Evolutionary conservation across 2,329 filamentous ascomycete genomes (phyloP).

Genomic region (Myriosclerotinia curreyana): DNA sequence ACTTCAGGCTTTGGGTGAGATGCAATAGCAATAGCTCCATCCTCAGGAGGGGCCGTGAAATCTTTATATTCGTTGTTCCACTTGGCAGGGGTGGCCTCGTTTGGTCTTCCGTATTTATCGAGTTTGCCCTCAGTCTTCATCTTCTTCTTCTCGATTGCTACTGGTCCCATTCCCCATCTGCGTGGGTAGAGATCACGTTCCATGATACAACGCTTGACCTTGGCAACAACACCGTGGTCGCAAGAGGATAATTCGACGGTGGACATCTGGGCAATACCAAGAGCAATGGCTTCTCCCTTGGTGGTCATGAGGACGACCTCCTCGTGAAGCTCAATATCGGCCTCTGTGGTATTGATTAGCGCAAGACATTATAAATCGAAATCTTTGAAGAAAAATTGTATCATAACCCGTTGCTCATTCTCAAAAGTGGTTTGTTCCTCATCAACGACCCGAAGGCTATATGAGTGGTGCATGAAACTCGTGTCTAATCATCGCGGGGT

Average conservation of each 20-base stretch:
- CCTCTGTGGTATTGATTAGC: conserved; percentile 54
- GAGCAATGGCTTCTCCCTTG: conserved; percentile 96
- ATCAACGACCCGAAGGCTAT: conserved; percentile 84
- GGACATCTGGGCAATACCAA: conserved; percentile 96
- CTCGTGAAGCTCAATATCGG: conserved; percentile 88
- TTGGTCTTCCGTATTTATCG: conserved; percentile 92
- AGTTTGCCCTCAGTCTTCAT: conserved; percentile 97
- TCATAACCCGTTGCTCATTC: conserved; percentile 10
- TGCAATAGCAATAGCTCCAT: conserved; percentile 39
- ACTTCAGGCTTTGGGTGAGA: conserved; percentile 43
- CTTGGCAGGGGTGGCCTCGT: conserved; percentile 88
- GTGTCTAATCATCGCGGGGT: conserved; percentile 83
- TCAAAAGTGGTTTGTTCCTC: conserved; percentile 55
- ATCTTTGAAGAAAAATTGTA: neutral
- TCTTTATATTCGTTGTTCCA: conserved; percentile 95
- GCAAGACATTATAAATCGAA: conserved; percentile 4
- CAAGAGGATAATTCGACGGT: conserved; percentile 95
- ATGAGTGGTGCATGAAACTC: conserved; percentile 99
- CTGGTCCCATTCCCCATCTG: conserved; percentile 92
- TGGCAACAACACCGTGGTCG: conserved; percentile 95
- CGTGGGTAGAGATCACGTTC: conserved; percentile 96
- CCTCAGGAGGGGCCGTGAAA: conserved; percentile 59
- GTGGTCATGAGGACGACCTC: conserved; percentile 98
- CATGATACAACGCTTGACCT: conserved; percentile 99
- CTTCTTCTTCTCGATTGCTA: conserved; percentile 98